Percentiles rank a stretch among this genome's conserved stretches.
Evolutionary conservation across 306 rosid species (phyloP).

Genomic region (Vigna reflexopilosa): DNA sequence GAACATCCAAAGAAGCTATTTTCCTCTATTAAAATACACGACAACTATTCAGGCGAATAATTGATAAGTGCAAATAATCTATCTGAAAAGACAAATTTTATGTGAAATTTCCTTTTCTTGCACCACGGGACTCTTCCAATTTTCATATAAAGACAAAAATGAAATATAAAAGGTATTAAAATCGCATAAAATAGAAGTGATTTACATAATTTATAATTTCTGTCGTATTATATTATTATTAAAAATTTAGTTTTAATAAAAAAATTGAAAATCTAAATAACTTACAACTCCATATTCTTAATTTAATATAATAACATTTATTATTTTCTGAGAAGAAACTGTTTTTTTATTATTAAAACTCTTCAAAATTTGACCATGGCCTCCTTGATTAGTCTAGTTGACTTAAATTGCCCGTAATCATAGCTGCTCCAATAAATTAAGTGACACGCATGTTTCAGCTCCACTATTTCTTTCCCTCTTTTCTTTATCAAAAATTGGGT

Average conservation of each 20-base stretch:
- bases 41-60: not conserved
- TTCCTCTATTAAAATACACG: not conserved
- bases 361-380: conserved; percentile 42
- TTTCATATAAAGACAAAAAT: not conserved
- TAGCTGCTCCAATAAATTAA: conserved; percentile 35
- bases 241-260: no score
- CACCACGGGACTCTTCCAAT: not conserved
- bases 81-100: not conserved
- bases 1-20: not conserved
- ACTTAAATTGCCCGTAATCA: conserved; percentile 52
- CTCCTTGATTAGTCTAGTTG: conserved; percentile 45
- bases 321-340: no score
- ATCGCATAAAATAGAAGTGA: no score
- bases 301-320: no score
- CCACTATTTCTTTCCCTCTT: not conserved
- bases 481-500: not conserved
- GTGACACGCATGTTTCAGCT: conserved; percentile 29
- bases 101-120: conserved; percentile 35
- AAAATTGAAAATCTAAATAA: no score
- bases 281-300: no score
- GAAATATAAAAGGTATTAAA: not conserved
- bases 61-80: no score
- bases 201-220: no score
- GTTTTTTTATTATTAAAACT: no score
- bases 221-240: no score